These are phyloP conservation scores for Xylariaceae sp. DNA, from an alignment of 2,329 filamentous ascomycete species.

Conservation along the genomic window DNA sequence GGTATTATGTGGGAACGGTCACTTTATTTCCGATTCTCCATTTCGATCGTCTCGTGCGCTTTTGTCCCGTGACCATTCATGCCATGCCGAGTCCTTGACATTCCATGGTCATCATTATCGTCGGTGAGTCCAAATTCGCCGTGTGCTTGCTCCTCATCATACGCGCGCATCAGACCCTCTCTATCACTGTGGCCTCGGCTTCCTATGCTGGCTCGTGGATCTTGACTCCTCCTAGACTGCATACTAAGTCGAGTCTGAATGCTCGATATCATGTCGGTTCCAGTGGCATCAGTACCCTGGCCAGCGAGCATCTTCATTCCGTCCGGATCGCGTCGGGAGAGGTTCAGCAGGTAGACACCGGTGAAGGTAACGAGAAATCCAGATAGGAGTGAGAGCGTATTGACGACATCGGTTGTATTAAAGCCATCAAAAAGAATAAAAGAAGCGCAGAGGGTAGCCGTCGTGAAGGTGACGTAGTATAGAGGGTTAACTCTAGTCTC, in stretches of 20 bases:
- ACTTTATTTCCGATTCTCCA: slow-evolving; percentile 54
- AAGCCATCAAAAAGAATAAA: slow-evolving; percentile 97
- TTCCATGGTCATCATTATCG: slow-evolving; percentile 71
- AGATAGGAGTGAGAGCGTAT: slow-evolving; percentile 88
- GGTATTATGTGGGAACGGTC: slow-evolving; percentile 24
- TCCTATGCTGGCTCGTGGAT: slow-evolving; percentile 68
- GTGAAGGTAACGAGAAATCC: slow-evolving; percentile 96
- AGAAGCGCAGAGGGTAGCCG: slow-evolving; percentile 89
- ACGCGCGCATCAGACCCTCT: slow-evolving; percentile 84
- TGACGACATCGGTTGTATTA: slow-evolving; percentile 91
- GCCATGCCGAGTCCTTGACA: slow-evolving; percentile 48
- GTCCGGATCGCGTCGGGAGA: slow-evolving; percentile 91
- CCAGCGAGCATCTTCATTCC: slow-evolving; percentile 71
- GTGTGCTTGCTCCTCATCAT: slow-evolving; percentile 79
- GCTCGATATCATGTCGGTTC: slow-evolving; percentile 89
- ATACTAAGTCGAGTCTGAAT: slow-evolving; percentile 92
- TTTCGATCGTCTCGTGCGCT: slow-evolving; percentile 56
- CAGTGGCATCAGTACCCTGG: slow-evolving; percentile 76
- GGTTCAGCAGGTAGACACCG: slow-evolving; percentile 92
- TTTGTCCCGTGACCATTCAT: slow-evolving; percentile 50
- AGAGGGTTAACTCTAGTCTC: slow-evolving; percentile 82
- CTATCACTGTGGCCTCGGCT: slow-evolving; percentile 70
- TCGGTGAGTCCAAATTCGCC: slow-evolving; percentile 78
- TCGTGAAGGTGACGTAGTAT: slow-evolving; percentile 98
- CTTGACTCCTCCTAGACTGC: slow-evolving; percentile 81